Evolutionary conservation across 2,329 filamentous ascomycete species (phyloP).

Genomic region (Cladophialophora immunda): DNA sequence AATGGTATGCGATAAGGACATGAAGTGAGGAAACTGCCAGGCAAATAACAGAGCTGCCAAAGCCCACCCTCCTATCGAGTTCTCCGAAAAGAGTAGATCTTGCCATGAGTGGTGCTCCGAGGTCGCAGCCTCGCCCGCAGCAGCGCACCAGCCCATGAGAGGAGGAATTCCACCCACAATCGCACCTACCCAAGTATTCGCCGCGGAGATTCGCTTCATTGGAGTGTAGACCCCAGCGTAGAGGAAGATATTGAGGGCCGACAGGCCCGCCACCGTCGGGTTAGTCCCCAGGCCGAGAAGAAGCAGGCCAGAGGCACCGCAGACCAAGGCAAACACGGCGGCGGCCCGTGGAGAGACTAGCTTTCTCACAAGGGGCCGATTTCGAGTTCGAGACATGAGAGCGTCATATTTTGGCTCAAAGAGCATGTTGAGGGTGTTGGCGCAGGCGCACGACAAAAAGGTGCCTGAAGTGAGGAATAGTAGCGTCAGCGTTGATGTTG

Average conservation of each 20-base stretch:
- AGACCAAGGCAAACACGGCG: conserved; percentile 77
- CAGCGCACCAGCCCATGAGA: conserved; percentile 97
- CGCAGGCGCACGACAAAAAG: conserved; percentile 85
- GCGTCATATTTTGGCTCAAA: conserved; percentile 91
- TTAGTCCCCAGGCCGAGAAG: conserved; percentile 91
- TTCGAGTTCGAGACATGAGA: conserved; percentile 91
- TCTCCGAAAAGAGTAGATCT: conserved; percentile 77
- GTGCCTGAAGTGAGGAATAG: conserved; percentile 92
- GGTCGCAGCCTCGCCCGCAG: conserved; percentile 85
- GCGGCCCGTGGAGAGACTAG: conserved; percentile 78
- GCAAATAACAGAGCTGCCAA: conserved; percentile 84
- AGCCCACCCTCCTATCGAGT: conserved; percentile 83
- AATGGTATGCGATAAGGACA: conserved; percentile 88
- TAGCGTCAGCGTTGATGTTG: conserved; percentile 81
- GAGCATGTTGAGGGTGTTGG: conserved; percentile 97
- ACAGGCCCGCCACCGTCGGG: conserved; percentile 87
- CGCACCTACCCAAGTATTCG: conserved; percentile 96
- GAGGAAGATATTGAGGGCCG: conserved; percentile 82
- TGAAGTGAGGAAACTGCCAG: conserved; percentile 99
- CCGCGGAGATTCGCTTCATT: conserved; percentile 81
- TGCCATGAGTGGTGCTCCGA: conserved; percentile 75
- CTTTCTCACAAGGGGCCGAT: conserved; percentile 84
- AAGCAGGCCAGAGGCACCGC: conserved; percentile 73
- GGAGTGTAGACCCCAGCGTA: conserved; percentile 95
- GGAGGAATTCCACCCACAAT: conserved; percentile 93